Conservation (phyloP, 1,139 yeast genomes). For the Pichiaceae sp. region DNA sequence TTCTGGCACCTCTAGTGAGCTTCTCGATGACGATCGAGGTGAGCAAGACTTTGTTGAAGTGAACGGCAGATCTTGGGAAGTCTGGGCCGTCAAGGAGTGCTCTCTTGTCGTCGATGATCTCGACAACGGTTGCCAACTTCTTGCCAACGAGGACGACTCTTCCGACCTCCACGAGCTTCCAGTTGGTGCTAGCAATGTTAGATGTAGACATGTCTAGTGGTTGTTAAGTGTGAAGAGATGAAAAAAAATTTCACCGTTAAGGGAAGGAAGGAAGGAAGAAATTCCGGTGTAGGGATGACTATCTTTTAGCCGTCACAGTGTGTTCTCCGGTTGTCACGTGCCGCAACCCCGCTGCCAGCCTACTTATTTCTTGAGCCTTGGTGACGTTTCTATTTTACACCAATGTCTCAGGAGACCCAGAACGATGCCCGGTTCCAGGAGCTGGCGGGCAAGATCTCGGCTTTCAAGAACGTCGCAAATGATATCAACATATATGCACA, state of each 20-base stretch:
- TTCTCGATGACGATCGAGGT: conserved; percentile 82
- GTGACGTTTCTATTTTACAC: neutral
- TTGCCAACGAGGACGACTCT: conserved; percentile 88
- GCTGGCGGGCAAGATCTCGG: conserved; percentile 52
- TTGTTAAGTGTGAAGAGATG: neutral
- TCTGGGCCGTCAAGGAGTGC: conserved; percentile 96
- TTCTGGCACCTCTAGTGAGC: conserved; percentile 92
- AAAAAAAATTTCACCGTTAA: neutral
- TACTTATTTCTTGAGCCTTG: too few relatives aligned
- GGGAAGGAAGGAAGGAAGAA: too few relatives aligned
- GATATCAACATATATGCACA: conserved; percentile 57
- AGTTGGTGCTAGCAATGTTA: conserved; percentile 92
- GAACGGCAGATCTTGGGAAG: conserved; percentile 86
- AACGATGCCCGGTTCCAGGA: conserved; percentile 53
- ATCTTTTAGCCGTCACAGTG: too few relatives aligned
- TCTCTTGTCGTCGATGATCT: conserved; percentile 98
- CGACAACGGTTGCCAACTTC: conserved; percentile 91
- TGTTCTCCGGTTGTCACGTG: too few relatives aligned
- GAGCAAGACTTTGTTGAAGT: conserved; percentile 82
- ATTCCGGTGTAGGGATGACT: too few relatives aligned
- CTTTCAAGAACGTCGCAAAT: conserved; percentile 52
- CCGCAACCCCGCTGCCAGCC: too few relatives aligned
- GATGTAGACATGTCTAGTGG: conserved; percentile 23
- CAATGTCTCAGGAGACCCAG: conserved; percentile 17
- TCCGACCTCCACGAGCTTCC: conserved; percentile 99